Base-by-base conservation (phyloP, 306 rosid genomes). In the Mimosa pudica region DNA sequence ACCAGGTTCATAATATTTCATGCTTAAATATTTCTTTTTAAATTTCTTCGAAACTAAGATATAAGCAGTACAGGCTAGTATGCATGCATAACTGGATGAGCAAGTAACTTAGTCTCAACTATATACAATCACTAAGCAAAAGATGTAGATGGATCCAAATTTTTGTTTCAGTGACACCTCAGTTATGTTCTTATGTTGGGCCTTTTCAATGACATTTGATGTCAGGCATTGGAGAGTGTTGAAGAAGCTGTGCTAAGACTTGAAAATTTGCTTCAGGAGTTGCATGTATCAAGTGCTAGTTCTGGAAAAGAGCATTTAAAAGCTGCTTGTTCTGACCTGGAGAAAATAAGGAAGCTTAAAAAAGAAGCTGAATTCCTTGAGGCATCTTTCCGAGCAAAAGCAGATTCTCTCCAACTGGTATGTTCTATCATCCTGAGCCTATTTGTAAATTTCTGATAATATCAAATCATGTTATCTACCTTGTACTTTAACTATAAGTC, bases 241-340 rank as follows among this genome's bases (percentile, higher is more conserved):
- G 99, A 96, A 80, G 94, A 86, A 82, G 88, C 98, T 75, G 73
- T 96, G 67, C 64, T 84, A 84, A 89, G 87, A 80, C 94, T 96
- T n/a, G 99, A 96, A 86, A 90, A 86, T 79, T 85, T 96, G 93
- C 96, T 96, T 83, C 97, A 91, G 85, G 94, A 91, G 87, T 86
- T 93, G 88, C 96, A 96, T 66, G 86, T 84, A 70, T 91, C 99
- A 74, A 93, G 88, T 80, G 82, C 96, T 24, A 85, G 84, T 83
- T 85, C 96, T 71, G 98, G 97, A 80, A 96, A 90, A 87, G 98
- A 96, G 90, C 94, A 96, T 83, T 79, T 96, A 79, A 87, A 96
- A 89, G 99, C 97, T 60, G 98, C 99, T 78, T 96, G 99, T 86
- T 91, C 99, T 33, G 98, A 96, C 91, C 94, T 96, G 83, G 97